A percentile compares a stretch with the other conserved stretches of the same genome.
Evolutionary conservation across 2,329 filamentous ascomycete genomes (phyloP).

Genomic region (Aspergillus transmontanensis): DNA sequence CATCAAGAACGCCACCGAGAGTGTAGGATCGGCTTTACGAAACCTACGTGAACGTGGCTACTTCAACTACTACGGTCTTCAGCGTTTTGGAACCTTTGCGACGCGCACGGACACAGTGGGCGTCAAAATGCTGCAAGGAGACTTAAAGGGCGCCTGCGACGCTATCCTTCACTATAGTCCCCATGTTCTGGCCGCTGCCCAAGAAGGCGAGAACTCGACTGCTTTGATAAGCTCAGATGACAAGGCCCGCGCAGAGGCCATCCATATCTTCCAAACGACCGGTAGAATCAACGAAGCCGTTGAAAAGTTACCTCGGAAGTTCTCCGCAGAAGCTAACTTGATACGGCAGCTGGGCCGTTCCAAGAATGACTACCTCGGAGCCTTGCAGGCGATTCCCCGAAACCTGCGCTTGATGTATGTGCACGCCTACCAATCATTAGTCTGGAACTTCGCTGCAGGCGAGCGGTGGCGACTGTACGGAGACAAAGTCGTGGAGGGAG

Average conservation of each 20-base stretch:
- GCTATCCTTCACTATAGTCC: slow-evolving; percentile 74
- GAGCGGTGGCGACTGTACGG: slow-evolving; percentile 79
- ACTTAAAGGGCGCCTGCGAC: slow-evolving; percentile 79
- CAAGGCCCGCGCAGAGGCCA: slow-evolving; percentile 73
- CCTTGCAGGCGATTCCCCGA: slow-evolving; percentile 76
- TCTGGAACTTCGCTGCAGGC: slow-evolving; percentile 88
- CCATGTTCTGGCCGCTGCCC: slow-evolving; percentile 59
- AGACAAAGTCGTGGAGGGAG: slow-evolving; percentile 74
- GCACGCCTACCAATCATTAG: slow-evolving; percentile 90
- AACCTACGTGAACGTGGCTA: slow-evolving; percentile 76
- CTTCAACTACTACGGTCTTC: slow-evolving; percentile 98
- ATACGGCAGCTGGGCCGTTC: slow-evolving; percentile 70
- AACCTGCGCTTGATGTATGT: slow-evolving; percentile 91
- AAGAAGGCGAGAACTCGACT: slow-evolving; percentile 46
- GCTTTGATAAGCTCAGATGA: slow-evolving; percentile 72
- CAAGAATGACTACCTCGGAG: slow-evolving; percentile 74
- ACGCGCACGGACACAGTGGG: slow-evolving; percentile 86
- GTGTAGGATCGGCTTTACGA: slow-evolving; percentile 61
- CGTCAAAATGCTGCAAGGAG: slow-evolving; percentile 76
- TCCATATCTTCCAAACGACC: slow-evolving; percentile 70
- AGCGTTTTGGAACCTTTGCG: slow-evolving; percentile 87
- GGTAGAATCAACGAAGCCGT: slow-evolving; percentile 64
- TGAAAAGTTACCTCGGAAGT: slow-evolving; percentile 73
- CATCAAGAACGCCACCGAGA: slow-evolving; percentile 44
- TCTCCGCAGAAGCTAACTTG: slow-evolving; percentile 75